Base-by-base conservation (phyloP, 164 flowering plant genomes). In the Amborella trichopoda region DNA sequence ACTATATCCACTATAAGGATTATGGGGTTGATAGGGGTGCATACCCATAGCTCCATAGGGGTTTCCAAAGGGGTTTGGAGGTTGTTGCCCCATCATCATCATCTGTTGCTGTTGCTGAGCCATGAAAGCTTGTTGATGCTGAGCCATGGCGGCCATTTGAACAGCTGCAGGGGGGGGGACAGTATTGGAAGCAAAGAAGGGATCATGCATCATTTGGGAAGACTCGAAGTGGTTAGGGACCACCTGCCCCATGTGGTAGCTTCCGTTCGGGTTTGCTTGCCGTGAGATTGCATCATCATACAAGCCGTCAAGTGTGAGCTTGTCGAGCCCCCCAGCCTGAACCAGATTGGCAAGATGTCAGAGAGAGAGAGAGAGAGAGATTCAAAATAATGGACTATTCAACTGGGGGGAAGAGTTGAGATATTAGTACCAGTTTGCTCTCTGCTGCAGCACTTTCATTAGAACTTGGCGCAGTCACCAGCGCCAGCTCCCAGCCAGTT, bases 401-500 rank as follows among this genome's bases (percentile, higher is more conserved):
- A n/a, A n/a, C n/a, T n/a, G n/a, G n/a, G n/a, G n/a, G n/a, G n/a
- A n/a, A n/a, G n/a, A n/a, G n/a, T n/a, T n/a, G 2, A 38, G 8
- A 38, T 19, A 3, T 38, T 4, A 16, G 21, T 80, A 90, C 97
- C 88, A 90, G 65, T 59, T 80, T 78, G 70, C 78, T 90, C 23
- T 75, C 55, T 28, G 86, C 59, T 1, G 74, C 18, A 24, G 83
- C 80, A 60, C 61, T 68, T 44, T 68, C 95, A 61, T 74, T 85
- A 39, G 95, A 85, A 67, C 89, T 88, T 53, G 97, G 93, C 52
- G 93, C 80, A 26, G 85, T 83, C 33, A 89, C 97, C 56, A 87
- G 90, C 40, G 85, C 96, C 57, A 87, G 63, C 58, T 86, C 98
- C 98, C 98, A 90, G 44, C 98, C 96, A 23, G 91, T 66, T 20